Evolutionary conservation across 176 grass and related monocot genomes (phyloP), one percentile per base, ranked within the genome.

Genomic region (Poa annua): DNA sequence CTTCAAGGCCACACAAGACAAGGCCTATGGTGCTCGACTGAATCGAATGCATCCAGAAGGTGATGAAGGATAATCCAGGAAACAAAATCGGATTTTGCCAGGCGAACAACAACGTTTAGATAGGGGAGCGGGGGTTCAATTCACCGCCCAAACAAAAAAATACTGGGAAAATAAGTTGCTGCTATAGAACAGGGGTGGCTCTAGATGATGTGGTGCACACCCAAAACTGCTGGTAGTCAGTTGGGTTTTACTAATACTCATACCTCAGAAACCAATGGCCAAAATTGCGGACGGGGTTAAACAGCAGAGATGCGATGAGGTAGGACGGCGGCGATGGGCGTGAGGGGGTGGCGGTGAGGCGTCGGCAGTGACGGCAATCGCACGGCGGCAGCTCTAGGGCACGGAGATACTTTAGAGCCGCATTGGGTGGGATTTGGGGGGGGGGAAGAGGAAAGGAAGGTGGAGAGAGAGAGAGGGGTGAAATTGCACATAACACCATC

Each of bases 401-500:
- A 49, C 44, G 70, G 70, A 73, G 22, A 49, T 72, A 72, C 69
- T 72, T 29, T 49, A 26, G 6, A 29, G 41, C 6, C 68, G 68
- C 68, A 47, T 71, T 71, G 68, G 67, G 39, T 71, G 67, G 68
- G 68, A 71, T 47, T 71, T 71, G 45, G 45, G 44, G 44, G 45
- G 45, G 44, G 44, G 45, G 44, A 24, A 48, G 45, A 14, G 45
- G 45, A 48, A 48, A 71, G 68, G 68, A 71, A 67, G 4, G 68
- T 22, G 41, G n/a, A 71, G 5, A 41, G 36, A 70, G 62, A 65
- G 67, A 71, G 20, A 9, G 41, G 8, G 67, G 7, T 39, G 44
- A 45, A 42, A 42, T 42, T 42, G 1, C 8, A 42, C 8, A 42
- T 42, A 42, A 10, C 41, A 42, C 41, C 41, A 42, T 41, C 5